Base-by-base conservation (phyloP, 768 basidiomycete genomes). In the Crassisporium funariophilum region DNA sequence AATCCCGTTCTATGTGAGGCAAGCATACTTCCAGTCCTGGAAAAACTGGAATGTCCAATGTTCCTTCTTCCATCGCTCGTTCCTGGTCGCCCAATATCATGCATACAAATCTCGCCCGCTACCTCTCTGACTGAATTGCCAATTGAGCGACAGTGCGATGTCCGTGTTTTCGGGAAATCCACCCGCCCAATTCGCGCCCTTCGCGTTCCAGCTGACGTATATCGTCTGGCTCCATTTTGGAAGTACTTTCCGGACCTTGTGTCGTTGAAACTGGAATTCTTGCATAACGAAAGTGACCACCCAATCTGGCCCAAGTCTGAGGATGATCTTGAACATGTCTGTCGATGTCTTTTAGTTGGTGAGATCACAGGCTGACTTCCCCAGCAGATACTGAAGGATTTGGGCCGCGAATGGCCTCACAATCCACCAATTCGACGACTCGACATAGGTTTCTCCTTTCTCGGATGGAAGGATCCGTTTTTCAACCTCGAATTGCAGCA, bases 161-260 rank as follows among this genome's bases (percentile, higher is more conserved):
- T 37, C 11, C 15, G 16, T 7, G 35, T 38, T 19, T 41, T 37
- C 39, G 42, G 21, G 20, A 24, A 13, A 19, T 49, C 40, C 9
- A 19, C 44, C 3, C 24, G 42, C 16, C 36, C 31, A 5, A 44
- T 52, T 29, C 21, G 35, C 17, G 34, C 37, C 8, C 13, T 48
- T 5, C 19, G 31, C n/a, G 21, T 47, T 8, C 17, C 41, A 7
- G 1, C 16, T 16, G 5, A 25, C 4, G 13, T 31, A 12, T 43
- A 47, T 35, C 7, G 5, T 5, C 29, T 24, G 5, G 8, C 35
- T 24, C 41, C 47, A 13, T 35, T 53, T 17, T 48, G 43, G 42
- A 17, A 35, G 15, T 35, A 48, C 33, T 36, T 53, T 24, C 46
- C 52, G 4, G 34, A 35, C n/a, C 8, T 42, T 35, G 33, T 36